Evolutionary conservation across 805 yeast genomes (phyloP), one percentile per base, ranked within the genome.

Genomic region (Kuraishia molischiana): DNA sequence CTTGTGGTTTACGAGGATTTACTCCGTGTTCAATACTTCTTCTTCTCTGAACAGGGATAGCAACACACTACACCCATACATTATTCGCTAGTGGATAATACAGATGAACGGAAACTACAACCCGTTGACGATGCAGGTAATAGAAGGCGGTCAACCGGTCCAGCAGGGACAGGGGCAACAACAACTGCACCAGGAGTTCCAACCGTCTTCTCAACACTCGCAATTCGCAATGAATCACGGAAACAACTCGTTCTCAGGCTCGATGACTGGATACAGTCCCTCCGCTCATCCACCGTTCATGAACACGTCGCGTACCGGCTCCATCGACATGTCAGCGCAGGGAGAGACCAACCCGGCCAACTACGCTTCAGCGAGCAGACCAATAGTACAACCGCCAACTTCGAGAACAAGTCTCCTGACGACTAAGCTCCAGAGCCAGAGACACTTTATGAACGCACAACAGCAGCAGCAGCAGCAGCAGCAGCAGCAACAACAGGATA

Each of bases 331-430:
- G 30, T 20, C 38, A 14, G 35, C 24, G 13, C 30, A 24, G 38
- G 29, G 35, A 17, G 41, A 28, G 19, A 30, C 30, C 9, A 11
- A 17, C 28, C 35, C 19, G 13, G 24, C 31, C n/a, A 30, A 14
- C 9, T 4, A 15, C 17, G 29, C 19, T 31, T 20, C 35, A 24
- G 35, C 40, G 13, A 29, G 41, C 14, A 37, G 35, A 11, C 35
- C 26, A n/a, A 11, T 17, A 13, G 21, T 21, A 17, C 19, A 18
- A 9, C 19, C 37, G 14, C 32, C 28, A n/a, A 35, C 32, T 11
- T 35, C 32, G 15, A 37, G 45, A 24, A 38, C 43, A 19, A 43
- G 46, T 31, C 36, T 43, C 22, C 32, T 43, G 36, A 43, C 46
- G 9, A 36, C 38, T 18, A 43, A 41, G 28, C 38, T 36, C 21